Base-by-base conservation (phyloP, 441 rosid genomes). In the Lagerstroemia fauriei region DNA sequence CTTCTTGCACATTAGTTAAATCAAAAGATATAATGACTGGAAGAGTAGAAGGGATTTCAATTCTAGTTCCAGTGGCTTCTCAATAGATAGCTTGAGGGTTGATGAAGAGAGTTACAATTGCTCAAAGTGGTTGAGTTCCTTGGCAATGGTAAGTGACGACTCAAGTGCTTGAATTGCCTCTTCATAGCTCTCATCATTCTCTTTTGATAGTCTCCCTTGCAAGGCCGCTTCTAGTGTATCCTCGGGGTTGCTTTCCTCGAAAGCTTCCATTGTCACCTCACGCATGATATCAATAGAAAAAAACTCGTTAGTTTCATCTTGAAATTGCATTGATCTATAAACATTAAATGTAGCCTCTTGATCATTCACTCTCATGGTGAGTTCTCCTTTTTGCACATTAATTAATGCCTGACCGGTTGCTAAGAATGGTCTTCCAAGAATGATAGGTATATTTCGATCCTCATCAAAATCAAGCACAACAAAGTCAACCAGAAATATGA, bases 301-400 rank as follows among this genome's bases (percentile, higher is more conserved):
- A 57, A 7, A 57, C 7, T 57, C 63, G 20, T 57, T 22, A 57
- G 24, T 1, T 1, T 75, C 61, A 48, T 48, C 2, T 4, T 38
- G 59, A 10, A 3, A n/a, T 48, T 75, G 24, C 61, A 75, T 75
- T 5, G 56, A 29, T 11, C 48, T 75, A 48, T 12, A 48, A 27
- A 75, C 32, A 50, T 75, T 50, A 75, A 75, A 75, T 1, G 59
- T 75, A 9, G n/a, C 77, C 16, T 75, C 27, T n/a, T 75, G 41
- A 22, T 46, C 77, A 20, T 48, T 17, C 25, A 75, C 77, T 31
- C 77, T 75, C 77, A 48, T 75, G 24, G 59, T 46, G 7, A 75
- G 61, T 22, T 75, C 59, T 7, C 57, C 29, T n/a, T 48, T 75
- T 34, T 75, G 34, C 59, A 75, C 77, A 75, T 75, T 34, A 75